phyloP scores from a whole-genome alignment of 2,329 filamentous ascomycete species.

The Drechslerella dactyloides region DNA sequence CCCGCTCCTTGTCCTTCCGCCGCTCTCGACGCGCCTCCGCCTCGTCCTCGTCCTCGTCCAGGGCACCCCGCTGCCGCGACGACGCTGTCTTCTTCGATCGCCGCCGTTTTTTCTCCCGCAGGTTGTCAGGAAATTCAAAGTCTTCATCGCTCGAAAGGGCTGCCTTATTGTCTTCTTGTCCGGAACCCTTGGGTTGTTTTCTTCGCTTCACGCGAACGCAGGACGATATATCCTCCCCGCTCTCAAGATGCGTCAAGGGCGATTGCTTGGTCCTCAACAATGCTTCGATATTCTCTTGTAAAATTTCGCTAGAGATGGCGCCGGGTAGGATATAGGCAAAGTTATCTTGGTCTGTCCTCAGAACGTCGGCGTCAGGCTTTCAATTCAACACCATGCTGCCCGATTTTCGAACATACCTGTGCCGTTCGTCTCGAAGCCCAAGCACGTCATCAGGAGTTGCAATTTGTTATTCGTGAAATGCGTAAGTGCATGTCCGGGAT shows the following conservation, averaged over 20 bases:
- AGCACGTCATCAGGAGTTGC: constrained; percentile 32
- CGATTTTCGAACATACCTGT: constrained; percentile 55
- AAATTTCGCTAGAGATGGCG: constrained; percentile 1
- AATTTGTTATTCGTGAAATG: constrained; percentile 56
- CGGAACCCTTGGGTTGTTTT: constrained; percentile 33
- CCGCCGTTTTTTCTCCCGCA: background rate
- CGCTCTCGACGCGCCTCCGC: constrained; percentile 62
- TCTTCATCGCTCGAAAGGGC: background rate
- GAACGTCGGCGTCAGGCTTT: background rate
- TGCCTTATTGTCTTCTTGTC: background rate
- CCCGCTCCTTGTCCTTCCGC: constrained; percentile 71
- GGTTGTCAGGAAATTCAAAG: constrained; percentile 34
- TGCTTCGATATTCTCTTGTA: constrained; percentile 57
- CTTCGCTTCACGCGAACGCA: constrained; percentile 54
- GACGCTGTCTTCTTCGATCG: background rate
- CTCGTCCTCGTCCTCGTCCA: constrained; percentile 23
- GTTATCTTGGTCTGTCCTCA: constrained; percentile 3
- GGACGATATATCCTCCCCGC: constrained; percentile 1
- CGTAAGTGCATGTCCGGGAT: constrained; percentile 56
- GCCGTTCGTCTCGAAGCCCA: constrained; percentile 18
- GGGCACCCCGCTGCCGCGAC: background rate
- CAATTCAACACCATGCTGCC: background rate
- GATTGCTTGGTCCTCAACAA: constrained; percentile 15
- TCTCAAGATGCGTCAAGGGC: constrained; percentile 58
- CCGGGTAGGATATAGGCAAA: constrained; percentile 14